phyloP scores from a whole-genome alignment of 192 early-diverging fungal genomes.

The Dissophora ornata region DNA sequence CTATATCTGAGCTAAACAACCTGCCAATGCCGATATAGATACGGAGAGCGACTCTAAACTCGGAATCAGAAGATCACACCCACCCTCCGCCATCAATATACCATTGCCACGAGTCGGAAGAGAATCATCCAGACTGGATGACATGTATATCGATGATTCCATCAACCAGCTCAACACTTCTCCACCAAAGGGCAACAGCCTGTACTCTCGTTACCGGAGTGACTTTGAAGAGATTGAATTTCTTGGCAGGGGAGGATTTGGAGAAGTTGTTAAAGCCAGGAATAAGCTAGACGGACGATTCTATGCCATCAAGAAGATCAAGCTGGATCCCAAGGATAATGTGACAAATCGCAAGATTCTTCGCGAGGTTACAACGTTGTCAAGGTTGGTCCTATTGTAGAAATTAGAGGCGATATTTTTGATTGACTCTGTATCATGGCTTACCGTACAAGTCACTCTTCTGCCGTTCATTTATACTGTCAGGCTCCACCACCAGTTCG shows the following conservation, averaged over 20 bases:
- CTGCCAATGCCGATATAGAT: slow-evolving; percentile 4
- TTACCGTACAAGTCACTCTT: neutral
- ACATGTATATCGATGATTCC: slow-evolving; percentile 52
- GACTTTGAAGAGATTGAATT: slow-evolving; percentile 87
- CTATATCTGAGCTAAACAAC: neutral
- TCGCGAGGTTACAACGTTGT: slow-evolving; percentile 91
- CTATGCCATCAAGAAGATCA: slow-evolving; percentile 95
- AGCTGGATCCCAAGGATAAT: slow-evolving; percentile 80
- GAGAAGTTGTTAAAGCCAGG: slow-evolving; percentile 93
- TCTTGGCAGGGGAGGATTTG: slow-evolving; percentile 87
- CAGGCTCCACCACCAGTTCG: slow-evolving; percentile 86
- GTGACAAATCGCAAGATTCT: slow-evolving; percentile 86
- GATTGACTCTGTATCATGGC: neutral
- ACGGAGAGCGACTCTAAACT: slow-evolving; percentile 33
- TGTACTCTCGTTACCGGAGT: slow-evolving; percentile 73
- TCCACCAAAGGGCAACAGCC: slow-evolving; percentile 28
- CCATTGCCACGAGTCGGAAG: slow-evolving; percentile 28
- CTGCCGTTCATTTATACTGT: neutral
- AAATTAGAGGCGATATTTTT: neutral
- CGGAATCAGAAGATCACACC: slow-evolving; percentile 14
- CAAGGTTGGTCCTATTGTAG: slow-evolving; percentile 55
- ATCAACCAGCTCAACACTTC: slow-evolving; percentile 47
- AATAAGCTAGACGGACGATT: slow-evolving; percentile 84
- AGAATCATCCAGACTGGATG: slow-evolving; percentile 34
- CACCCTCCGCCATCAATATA: slow-evolving; percentile 34